phyloP scores from a whole-genome alignment of 2,329 filamentous ascomycete genomes.

The Sarocladium strictum region DNA sequence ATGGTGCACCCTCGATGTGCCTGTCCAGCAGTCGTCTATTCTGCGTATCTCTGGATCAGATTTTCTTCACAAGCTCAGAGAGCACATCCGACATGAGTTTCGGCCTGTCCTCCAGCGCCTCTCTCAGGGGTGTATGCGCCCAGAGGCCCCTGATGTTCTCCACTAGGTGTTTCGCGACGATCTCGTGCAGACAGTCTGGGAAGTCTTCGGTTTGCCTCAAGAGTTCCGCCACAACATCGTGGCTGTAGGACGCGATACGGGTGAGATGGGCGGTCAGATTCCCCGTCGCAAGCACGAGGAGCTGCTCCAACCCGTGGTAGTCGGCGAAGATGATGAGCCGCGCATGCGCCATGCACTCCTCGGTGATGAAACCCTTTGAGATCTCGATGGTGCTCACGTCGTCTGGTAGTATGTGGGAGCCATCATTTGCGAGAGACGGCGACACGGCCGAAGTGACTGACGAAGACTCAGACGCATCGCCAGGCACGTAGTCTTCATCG shows the following conservation, averaged over 20 bases:
- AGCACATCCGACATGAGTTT: not conserved
- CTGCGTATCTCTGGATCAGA: no score
- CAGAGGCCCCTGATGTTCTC: not conserved
- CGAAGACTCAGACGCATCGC: not conserved
- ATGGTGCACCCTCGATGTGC: no score
- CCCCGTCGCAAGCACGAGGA: not conserved
- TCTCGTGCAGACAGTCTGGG: not conserved
- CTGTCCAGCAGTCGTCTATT: no score
- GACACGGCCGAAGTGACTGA: not conserved
- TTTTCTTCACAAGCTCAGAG: not conserved
- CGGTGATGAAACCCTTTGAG: not conserved
- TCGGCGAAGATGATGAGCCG: not conserved
- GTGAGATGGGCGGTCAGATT: not conserved
- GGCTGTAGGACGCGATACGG: not conserved
- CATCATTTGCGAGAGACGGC: not conserved
- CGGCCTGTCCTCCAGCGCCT: not conserved
- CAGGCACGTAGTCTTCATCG: not conserved
- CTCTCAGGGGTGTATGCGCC: not conserved
- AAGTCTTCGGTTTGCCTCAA: not conserved
- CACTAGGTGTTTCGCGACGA: not conserved
- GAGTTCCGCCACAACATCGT: not conserved
- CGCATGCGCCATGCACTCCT: not conserved
- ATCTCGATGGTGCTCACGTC: not conserved
- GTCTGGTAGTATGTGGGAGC: not conserved
- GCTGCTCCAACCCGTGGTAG: not conserved